Percentiles rank a stretch among this genome's conserved stretches.
phyloP scores from a whole-genome alignment of 1,139 yeast species.

The Taiozyma onychis region DNA sequence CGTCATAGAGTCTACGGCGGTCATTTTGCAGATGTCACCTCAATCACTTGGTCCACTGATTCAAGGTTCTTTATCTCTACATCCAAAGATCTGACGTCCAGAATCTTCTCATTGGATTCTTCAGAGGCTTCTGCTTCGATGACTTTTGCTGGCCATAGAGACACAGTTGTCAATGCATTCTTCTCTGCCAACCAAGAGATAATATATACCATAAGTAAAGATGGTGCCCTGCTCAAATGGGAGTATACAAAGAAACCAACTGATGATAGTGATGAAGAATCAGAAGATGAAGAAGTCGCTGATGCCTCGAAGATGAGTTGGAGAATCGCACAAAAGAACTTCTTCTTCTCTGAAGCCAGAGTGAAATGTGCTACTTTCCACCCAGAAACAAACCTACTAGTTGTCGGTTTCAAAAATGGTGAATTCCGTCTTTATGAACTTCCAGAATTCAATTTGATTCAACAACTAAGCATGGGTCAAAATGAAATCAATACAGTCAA shows the following conservation, averaged over 20 bases:
- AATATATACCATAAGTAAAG: conserved; percentile 87
- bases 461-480: conserved; percentile 89
- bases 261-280: conserved; percentile 32
- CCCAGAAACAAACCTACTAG: conserved; percentile 58
- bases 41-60: conserved; percentile 85
- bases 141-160: conserved; percentile 90
- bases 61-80: conserved; percentile 82
- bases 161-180: conserved; percentile 80
- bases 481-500: conserved; percentile 79
- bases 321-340: conserved; percentile 79
- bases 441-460: conserved; percentile 70
- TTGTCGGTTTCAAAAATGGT: conserved; percentile 90
- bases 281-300: conserved; percentile 34
- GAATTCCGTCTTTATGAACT: conserved; percentile 90
- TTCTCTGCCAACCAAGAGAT: conserved; percentile 82
- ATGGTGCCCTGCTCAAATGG: conserved; percentile 94
- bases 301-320: conserved; percentile 48
- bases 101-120: conserved; percentile 73
- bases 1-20: conserved; percentile 90
- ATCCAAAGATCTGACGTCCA: conserved; percentile 85
- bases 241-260: conserved; percentile 59
- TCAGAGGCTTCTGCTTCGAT: conserved; percentile 78
- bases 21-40: conserved; percentile 76
- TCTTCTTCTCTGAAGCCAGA: conserved; percentile 64
- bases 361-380: conserved; percentile 85